Evolutionary conservation across 352 stramenopile species (phyloP), one percentile per base, ranked within the genome.

Genomic region (Peronospora tabacina): DNA sequence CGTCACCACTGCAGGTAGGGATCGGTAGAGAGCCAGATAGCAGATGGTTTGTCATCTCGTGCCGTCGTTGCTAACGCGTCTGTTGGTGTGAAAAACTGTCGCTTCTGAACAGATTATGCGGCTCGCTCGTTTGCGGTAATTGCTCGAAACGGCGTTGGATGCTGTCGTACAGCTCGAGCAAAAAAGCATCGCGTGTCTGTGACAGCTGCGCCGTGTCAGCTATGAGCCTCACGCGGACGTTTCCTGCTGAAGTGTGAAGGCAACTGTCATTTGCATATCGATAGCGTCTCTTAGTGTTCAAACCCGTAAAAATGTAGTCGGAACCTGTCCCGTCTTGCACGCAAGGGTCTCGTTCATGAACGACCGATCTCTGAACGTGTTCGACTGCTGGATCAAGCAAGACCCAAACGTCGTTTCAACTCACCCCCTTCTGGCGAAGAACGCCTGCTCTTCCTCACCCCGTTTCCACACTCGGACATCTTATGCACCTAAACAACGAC

Each of bases 121-220:
- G 82, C 3, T 86, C 70, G 52, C 68, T 90, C 16, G 79, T 93
- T 26, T 93, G 82, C 57, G 80, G 82, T 33, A 72, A 85, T 49
- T 93, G 82, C 67, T 93, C 82, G 32, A 80, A 72, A 44, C 65
- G 75, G 44, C 81, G 82, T 44, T 90, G 80, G 80, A 82, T 69
- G 45, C 55, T 90, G 17, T 72, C 80, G 26, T 88, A 87, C 55
- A 80, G 72, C 37, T 78, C 73, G 22, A 85, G 65, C 49, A 90
- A 87, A 54, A 90, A 90, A 49, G 72, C 80, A 9, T 88, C 76
- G 19, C 76, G 80, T 34, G 71, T 90, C 17, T 90, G 80, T 53
- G 80, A 90, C 49, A 70, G 60, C 42, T 90, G 80, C 40, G 76
- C 71, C 28, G 55, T 70, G 30, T 60, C 65, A 26, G 67, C 71